Conservation (phyloP, 176 grass and related monocot species). For the Triticum timopheevii region DNA sequence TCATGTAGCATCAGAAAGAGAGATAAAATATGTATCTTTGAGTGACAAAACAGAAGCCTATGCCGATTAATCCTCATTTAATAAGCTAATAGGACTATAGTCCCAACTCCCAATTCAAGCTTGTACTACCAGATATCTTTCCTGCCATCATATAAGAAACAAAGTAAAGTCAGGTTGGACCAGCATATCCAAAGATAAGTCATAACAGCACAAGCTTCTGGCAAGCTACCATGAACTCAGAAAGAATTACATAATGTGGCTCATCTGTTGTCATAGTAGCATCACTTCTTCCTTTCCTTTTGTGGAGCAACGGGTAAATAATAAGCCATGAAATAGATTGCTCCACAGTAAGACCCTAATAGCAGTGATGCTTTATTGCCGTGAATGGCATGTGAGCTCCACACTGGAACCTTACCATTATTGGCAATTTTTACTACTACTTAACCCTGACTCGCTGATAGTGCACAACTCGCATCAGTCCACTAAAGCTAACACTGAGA, state of each 20-base stretch:
- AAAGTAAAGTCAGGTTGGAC: not conserved
- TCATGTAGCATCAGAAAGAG: not conserved
- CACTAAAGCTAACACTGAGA: not conserved
- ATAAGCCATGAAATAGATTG: not conserved
- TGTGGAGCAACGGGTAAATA: not conserved
- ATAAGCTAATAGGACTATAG: not conserved
- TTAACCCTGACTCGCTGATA: not conserved
- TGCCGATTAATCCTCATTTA: not conserved
- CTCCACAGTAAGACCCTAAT: not conserved
- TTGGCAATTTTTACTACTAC: not conserved
- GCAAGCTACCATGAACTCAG: not conserved
- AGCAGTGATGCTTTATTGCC: not conserved
- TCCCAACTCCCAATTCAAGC: not conserved
- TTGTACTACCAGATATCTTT: not conserved
- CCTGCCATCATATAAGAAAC: not conserved
- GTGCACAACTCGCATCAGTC: not conserved
- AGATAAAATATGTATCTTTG: not conserved
- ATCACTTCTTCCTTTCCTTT: not conserved
- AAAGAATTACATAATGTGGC: not conserved
- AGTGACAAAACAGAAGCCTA: not conserved
- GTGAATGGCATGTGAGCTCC: not conserved
- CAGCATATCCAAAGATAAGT: not conserved
- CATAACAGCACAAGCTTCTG: conserved; percentile 1
- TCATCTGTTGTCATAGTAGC: not conserved
- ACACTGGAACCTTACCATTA: not conserved